Conservation (phyloP, 2,329 filamentous ascomycete species). For the Hypoxylon sp. region DNA sequence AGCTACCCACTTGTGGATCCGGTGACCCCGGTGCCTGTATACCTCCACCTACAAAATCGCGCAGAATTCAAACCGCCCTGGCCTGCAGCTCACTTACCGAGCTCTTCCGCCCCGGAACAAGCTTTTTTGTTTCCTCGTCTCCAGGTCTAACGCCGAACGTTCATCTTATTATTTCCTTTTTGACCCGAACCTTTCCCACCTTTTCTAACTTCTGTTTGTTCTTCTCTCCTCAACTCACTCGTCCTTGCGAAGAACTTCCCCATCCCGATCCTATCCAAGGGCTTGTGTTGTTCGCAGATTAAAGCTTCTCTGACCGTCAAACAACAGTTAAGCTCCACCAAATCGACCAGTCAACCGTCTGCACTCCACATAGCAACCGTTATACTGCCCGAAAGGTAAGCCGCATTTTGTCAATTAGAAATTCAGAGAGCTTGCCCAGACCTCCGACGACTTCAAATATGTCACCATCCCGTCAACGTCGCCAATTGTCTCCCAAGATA, state of each 20-base stretch:
- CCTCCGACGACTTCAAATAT: constrained; percentile 19
- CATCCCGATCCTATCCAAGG: constrained; percentile 51
- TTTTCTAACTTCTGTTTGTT: constrained; percentile 44
- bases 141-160: constrained; percentile 47
- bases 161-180: constrained; percentile 53
- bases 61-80: constrained; percentile 48
- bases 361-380: constrained; percentile 36
- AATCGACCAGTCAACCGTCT: constrained; percentile 39
- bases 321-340: constrained; percentile 43
- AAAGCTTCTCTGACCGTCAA: constrained; percentile 45
- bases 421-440: constrained; percentile 14
- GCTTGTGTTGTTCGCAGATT: constrained; percentile 56
- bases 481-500: constrained; percentile 4
- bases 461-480: constrained; percentile 6
- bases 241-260: constrained; percentile 52
- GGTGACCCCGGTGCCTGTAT: constrained; percentile 46
- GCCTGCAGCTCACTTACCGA: constrained; percentile 44
- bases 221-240: constrained; percentile 54
- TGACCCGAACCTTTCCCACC: constrained; percentile 46
- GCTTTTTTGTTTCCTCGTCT: constrained; percentile 49
- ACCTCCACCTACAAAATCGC: constrained; percentile 53
- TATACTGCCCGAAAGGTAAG: constrained; percentile 35
- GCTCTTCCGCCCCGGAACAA: constrained; percentile 51
- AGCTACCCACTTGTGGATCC: constrained; percentile 49
- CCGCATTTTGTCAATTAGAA: constrained; percentile 42